Base-by-base conservation (phyloP, 768 basidiomycete genomes). In the Psilocybe cyanescens region DNA sequence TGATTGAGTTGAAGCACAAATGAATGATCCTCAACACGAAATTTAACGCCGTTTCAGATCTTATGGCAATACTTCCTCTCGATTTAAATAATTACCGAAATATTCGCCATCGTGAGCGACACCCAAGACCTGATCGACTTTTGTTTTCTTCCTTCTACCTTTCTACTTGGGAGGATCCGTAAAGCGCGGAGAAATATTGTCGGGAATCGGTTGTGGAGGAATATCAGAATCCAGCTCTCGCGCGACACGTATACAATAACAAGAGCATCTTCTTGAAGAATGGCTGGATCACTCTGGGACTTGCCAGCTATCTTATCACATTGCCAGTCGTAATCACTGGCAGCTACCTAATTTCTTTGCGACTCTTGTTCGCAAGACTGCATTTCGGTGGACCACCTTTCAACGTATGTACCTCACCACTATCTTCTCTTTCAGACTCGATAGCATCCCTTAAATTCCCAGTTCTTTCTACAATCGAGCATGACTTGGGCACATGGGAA, bases 141-240 rank as follows among this genome's bases (percentile, higher is more conserved):
- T 29, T 2, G n/a, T n/a, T 49, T 44, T 5, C 14, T 46, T 49
- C 55, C 53, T 2, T 8, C 37, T 2, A 29, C 54, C 5, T 56
- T 61, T 19, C 45, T 49, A 6, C 52, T 60, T 12, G 53, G 52
- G 28, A 44, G 29, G 8, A 51, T 60, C 14, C 55, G 59, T 53
- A 60, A 30, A 39, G 9, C 41, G 6, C 55, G 59, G 59, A 54
- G 59, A 31, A 35, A 54, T 8, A 19, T 47, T 12, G 39, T 12
- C 3, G n/a, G 46, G 45, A 24, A 14, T 12, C 55, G 1, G 8
- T 44, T 53, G 11, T 60, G 59, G 59, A 48, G 14, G 8, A 33
- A 46, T 17, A 47, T 60, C 52, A 6, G 53, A 30, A 49, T 58
- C n/a, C 31, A 14, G 8, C 9, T 49, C 11, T 47, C 28, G 29